Conservation (phyloP, 305 asterid genomes). For the Fraxinus greggii region DNA sequence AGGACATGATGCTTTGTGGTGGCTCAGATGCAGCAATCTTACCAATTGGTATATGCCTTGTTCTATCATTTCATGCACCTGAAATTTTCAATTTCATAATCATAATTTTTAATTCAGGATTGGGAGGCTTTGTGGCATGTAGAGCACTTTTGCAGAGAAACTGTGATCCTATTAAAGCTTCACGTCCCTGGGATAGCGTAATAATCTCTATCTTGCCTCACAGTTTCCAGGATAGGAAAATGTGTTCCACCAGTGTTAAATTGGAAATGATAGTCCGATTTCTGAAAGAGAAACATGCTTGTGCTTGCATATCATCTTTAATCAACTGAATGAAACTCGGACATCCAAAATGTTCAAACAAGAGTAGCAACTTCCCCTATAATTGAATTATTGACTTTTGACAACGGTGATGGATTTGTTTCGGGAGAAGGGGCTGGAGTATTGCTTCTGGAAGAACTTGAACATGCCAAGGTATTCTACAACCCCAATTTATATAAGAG, state of each 20-base stretch:
- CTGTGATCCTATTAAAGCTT: conserved; percentile 78
- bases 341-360: background rate
- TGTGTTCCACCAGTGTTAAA: background rate
- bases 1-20: conserved; percentile 98
- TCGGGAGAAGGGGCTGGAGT: conserved; percentile 97
- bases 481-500: conserved; percentile 1
- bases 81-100: conserved; percentile 20
- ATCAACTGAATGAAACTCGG: background rate
- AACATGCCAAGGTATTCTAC: conserved; percentile 74
- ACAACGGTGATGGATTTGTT: conserved; percentile 87
- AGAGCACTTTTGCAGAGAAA: conserved; percentile 52
- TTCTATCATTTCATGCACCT: conserved; percentile 1
- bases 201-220: conserved; percentile 30
- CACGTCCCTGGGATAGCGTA: conserved; percentile 95
- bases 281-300: background rate
- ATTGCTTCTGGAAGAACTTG: conserved; percentile 83
- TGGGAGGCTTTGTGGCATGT: conserved; percentile 60
- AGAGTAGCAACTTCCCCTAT: background rate
- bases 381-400: conserved; percentile 22
- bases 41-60: conserved; percentile 52
- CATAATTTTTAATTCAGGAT: conserved; percentile 32
- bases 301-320: background rate
- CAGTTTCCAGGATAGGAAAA: background rate
- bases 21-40: conserved; percentile 87
- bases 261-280: background rate